Conservation (phyloP, 345 rosid species). For the Citrus sp. region DNA sequence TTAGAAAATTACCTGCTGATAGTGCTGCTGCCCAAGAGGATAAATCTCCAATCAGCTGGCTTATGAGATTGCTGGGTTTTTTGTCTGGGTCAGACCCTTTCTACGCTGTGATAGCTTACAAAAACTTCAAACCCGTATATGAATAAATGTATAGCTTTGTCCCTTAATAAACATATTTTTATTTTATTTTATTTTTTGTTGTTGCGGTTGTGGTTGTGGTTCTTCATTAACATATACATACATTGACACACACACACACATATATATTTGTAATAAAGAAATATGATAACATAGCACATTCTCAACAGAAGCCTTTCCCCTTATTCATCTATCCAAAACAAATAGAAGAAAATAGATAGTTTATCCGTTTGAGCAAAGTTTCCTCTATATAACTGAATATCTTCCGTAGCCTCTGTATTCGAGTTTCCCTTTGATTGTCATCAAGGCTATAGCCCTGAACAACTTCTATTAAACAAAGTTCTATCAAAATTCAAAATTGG, state of each 20-base stretch:
- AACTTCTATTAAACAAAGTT: neutral
- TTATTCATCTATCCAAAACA: too few relatives aligned
- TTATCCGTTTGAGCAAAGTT: neutral
- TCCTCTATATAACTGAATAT: neutral
- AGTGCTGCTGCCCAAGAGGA: conserved; percentile 13
- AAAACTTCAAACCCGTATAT: conserved; percentile 70
- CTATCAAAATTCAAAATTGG: neutral
- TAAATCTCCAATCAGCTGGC: conserved; percentile 43
- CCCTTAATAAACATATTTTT: neutral
- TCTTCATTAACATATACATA: too few relatives aligned
- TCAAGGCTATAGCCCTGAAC: neutral
- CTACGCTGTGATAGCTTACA: conserved; percentile 79
- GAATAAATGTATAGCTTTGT: conserved; percentile 23
- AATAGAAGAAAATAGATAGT: too few relatives aligned
- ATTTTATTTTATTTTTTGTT: too few relatives aligned
- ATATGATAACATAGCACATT: too few relatives aligned
- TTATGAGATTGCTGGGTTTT: conserved; percentile 46
- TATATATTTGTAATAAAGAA: too few relatives aligned
- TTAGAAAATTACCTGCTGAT: conserved; percentile 40
- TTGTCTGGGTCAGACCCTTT: conserved; percentile 74
- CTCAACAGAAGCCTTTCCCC: too few relatives aligned
- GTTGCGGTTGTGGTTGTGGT: too few relatives aligned
- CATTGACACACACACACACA: too few relatives aligned
- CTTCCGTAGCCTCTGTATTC: neutral
- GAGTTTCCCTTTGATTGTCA: neutral